Evolutionary conservation across 495 filamentous ascomycete species (phyloP).

Genomic region (Pseudoneurospora amorphoporcata): DNA sequence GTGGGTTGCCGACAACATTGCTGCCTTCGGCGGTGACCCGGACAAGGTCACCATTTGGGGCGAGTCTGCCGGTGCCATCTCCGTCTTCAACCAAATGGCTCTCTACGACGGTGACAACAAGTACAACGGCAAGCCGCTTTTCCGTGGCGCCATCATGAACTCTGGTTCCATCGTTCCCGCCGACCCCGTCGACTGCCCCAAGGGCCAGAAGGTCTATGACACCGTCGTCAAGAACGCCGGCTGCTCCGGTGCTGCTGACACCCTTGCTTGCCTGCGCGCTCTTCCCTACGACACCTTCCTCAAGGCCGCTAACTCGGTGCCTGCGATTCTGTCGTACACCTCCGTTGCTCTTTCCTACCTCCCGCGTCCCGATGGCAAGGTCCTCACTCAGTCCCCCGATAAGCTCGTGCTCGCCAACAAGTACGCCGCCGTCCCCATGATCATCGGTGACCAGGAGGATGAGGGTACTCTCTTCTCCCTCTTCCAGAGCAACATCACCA

Average conservation of each 20-base stretch:
- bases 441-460: constrained; percentile 50
- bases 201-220: constrained; percentile 55
- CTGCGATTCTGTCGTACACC: constrained; percentile 50
- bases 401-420: constrained; percentile 34
- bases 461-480: constrained; percentile 52
- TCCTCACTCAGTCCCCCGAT: constrained; percentile 47
- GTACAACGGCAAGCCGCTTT: constrained; percentile 60
- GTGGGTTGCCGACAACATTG: constrained; percentile 57
- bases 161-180: constrained; percentile 56
- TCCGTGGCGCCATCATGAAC: constrained; percentile 64
- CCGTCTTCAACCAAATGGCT: constrained; percentile 59
- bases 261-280: constrained; percentile 51
- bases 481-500: constrained; percentile 54
- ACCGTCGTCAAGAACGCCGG: constrained; percentile 48
- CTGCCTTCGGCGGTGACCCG: constrained; percentile 57
- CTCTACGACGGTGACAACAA: constrained; percentile 58
- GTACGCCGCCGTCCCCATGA: constrained; percentile 49
- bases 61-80: constrained; percentile 62
- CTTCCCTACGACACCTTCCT: constrained; percentile 51
- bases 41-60: constrained; percentile 62
- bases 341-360: constrained; percentile 55
- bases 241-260: constrained; percentile 45
- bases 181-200: constrained; percentile 50
- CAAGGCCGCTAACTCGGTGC: constrained; percentile 56
- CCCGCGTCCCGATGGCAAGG: constrained; percentile 52